Percentiles rank a stretch among this genome's conserved stretches.
These are phyloP conservation scores for Colletotrichum sp. DNA, from an alignment of 2,329 filamentous ascomycete genomes.

Conservation along the genomic window DNA sequence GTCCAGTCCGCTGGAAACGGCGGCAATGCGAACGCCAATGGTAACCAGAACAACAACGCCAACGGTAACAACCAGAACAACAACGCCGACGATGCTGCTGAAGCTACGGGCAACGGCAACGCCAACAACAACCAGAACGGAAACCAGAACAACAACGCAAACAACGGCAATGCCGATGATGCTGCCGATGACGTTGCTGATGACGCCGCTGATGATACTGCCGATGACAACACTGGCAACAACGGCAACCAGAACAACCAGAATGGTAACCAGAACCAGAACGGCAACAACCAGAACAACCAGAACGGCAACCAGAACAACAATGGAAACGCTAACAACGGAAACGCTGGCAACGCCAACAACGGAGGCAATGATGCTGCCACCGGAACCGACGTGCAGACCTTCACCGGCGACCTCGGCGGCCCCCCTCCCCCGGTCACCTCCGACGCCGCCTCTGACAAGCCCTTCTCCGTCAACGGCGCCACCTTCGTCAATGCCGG, in stretches of 20 bases:
- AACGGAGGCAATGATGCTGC: conserved; percentile 7
- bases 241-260: neutral
- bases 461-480: conserved; percentile 59
- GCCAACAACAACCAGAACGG: neutral
- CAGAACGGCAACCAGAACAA: neutral
- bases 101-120: neutral
- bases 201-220: neutral
- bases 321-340: neutral
- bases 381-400: conserved; percentile 42
- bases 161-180: neutral
- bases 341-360: neutral
- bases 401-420: conserved; percentile 49
- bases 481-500: conserved; percentile 56
- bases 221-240: neutral
- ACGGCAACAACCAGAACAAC: neutral
- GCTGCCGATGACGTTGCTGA: neutral
- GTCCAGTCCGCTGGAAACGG: neutral
- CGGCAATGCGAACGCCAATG: conserved; percentile 3
- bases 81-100: conserved; percentile 42
- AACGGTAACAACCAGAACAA: conserved; percentile 24
- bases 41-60: conserved; percentile 44
- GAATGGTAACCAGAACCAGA: conserved; percentile 7
- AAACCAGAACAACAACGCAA: neutral
- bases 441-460: conserved; percentile 34
- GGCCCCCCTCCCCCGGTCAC: conserved; percentile 47